Conservation (phyloP, 306 rosid genomes). For the Inga oerstediana region DNA sequence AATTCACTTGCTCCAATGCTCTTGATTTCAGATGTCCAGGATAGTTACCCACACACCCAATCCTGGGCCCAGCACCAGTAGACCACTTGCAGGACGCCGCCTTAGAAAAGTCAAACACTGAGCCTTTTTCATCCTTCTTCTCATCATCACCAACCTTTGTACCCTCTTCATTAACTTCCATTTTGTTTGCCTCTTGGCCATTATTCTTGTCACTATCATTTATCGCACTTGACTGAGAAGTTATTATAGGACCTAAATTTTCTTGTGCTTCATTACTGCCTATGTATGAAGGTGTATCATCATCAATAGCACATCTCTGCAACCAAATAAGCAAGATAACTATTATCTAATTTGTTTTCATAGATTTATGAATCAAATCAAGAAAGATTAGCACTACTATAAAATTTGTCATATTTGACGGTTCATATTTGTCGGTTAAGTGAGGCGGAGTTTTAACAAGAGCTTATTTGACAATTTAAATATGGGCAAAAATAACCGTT, state of each 20-base stretch:
- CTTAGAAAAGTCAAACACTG: conserved; percentile 46
- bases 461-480: too few species aligned
- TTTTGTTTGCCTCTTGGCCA: conserved; percentile 15
- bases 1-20: conserved; percentile 86
- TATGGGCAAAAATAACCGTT: too few species aligned
- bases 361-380: neutral
- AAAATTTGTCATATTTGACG: too few species aligned
- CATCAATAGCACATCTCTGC: conserved; percentile 85
- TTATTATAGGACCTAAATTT: conserved; percentile 27
- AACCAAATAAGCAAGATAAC: conserved; percentile 3
- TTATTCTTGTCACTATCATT: neutral
- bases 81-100: conserved; percentile 85
- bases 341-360: neutral
- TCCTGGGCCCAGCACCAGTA: conserved; percentile 81
- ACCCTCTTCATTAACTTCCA: conserved; percentile 28
- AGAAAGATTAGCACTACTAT: neutral
- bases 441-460: too few species aligned
- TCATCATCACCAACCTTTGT: conserved; percentile 33
- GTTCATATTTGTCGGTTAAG: too few species aligned
- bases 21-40: conserved; percentile 79
- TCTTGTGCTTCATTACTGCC: conserved; percentile 37
- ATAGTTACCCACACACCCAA: conserved; percentile 95
- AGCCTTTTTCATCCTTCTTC: conserved; percentile 29
- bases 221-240: conserved; percentile 20
- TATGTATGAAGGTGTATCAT: conserved; percentile 57